Base-by-base conservation (phyloP, 768 basidiomycete species). In the Suillus tomentosus region DNA sequence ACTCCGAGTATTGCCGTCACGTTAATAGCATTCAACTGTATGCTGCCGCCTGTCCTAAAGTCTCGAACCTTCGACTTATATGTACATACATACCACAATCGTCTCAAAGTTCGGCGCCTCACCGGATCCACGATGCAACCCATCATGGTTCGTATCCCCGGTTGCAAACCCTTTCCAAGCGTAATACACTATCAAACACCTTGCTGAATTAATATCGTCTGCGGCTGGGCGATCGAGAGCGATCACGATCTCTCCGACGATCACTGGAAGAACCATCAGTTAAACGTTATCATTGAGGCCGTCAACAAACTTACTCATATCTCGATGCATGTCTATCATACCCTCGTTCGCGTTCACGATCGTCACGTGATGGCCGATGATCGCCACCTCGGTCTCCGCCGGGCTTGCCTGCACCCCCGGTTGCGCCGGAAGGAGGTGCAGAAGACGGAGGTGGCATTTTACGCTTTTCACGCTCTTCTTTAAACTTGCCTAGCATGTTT, bases 401-500 rank as follows among this genome's bases (percentile, higher is more conserved):
- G 8, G 80, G 69, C 22, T 82, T 84, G 36, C 79, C 72, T 58
- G 81, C 64, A 43, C 79, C 74, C 64, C 78, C 71, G 54, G 78
- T 70, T 5, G 76, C 74, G 48, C 79, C 72, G 37, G 79, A 74
- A 36, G 80, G 70, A 39, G 80, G 79, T 31, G 61, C 69, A 11
- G 72, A 66, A 56, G 81, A 77, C 64, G 85, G 82, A 47, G 82
- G 83, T 67, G 77, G 81, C 73, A 86, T 88, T 72, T 90, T 88
- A 65, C 82, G 82, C 78, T 91, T 92, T 76, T 92, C 90, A 65
- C 95, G 89, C 61, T 95, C 92, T 74, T 96, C 95, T 67, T 89
- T 88, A 78, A 98, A 97, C 73, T 94, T 92, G 64, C 81, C 76
- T 61, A 99, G 84, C 87, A 97, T 92, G 78, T 95, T 93, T 63